Evolutionary conservation across 2,329 filamentous ascomycete species (phyloP).

Genomic region (Cytospora mali): DNA sequence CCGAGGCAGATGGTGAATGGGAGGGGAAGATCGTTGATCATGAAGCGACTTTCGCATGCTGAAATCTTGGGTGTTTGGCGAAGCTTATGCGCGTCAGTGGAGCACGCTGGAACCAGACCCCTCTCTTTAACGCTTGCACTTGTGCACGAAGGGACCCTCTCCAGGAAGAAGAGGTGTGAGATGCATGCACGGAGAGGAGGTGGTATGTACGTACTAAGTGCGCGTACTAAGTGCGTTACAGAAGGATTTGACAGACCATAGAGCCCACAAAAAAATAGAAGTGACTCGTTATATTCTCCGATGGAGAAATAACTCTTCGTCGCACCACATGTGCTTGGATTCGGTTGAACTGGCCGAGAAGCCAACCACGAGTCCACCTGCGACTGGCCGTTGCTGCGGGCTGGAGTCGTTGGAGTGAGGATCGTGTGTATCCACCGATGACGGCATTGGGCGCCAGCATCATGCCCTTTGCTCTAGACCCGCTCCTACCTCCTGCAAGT

Average conservation of each 20-base stretch:
- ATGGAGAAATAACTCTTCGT: constrained; percentile 15
- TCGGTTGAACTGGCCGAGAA: constrained; percentile 26
- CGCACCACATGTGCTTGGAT: constrained; percentile 19
- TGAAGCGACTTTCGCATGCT: constrained; percentile 13
- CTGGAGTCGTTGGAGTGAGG: constrained; percentile 14
- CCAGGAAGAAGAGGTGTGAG: constrained; percentile 8
- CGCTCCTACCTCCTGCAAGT: constrained; percentile 23
- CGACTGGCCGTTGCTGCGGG: constrained; percentile 17
- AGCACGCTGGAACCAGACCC: constrained; percentile 20
- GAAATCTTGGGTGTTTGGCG: constrained; percentile 1
- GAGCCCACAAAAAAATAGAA: constrained; percentile 7
- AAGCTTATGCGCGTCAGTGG: constrained; percentile 12
- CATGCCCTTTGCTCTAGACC: constrained; percentile 9
- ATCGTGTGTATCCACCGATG: constrained; percentile 20
- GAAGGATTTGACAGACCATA: constrained; percentile 13
- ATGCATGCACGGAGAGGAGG: constrained; percentile 21
- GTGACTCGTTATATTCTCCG: constrained; percentile 11
- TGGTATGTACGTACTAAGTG: not conserved
- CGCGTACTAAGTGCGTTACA: constrained; percentile 5
- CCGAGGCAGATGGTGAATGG: constrained; percentile 3
- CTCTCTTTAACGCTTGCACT: constrained; percentile 17
- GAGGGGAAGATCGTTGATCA: not conserved
- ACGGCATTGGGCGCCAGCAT: constrained; percentile 20
- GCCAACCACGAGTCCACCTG: constrained; percentile 15
- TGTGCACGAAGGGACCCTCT: constrained; percentile 23